These are phyloP conservation scores for Nidula microcarpa DNA, from an alignment of 768 basidiomycete genomes.

Conservation along the genomic window DNA sequence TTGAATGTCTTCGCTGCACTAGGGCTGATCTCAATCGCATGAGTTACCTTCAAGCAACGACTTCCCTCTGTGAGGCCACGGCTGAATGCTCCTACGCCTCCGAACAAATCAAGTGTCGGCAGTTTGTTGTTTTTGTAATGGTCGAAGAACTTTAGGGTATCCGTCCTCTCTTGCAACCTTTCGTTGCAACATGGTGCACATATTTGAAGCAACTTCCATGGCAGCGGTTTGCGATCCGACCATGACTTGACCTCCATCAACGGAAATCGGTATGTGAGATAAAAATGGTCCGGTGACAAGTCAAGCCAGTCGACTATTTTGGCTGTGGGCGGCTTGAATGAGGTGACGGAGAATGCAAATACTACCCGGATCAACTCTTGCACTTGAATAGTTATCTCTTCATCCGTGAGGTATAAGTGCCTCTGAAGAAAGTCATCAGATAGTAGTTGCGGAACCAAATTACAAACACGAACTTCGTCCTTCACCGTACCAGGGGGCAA, in stretches of 20 bases:
- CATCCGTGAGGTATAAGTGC: conserved; percentile 59
- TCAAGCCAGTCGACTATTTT: conserved; percentile 43
- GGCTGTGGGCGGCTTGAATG: conserved; percentile 19
- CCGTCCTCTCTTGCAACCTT: conserved; percentile 20
- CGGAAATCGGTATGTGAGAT: conserved; percentile 47
- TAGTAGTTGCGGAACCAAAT: neutral
- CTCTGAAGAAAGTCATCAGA: conserved; percentile 31
- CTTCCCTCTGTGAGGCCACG: conserved; percentile 52
- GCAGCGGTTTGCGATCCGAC: conserved; percentile 27
- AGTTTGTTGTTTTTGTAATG: conserved; percentile 20
- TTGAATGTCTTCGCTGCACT: conserved; percentile 65
- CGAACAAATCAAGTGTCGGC: conserved; percentile 42
- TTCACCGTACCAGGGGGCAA: conserved; percentile 36
- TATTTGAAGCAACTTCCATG: conserved; percentile 30
- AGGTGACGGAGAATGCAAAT: conserved; percentile 37
- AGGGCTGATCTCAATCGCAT: conserved; percentile 72
- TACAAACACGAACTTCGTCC: conserved; percentile 51
- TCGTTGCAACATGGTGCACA: conserved; percentile 43
- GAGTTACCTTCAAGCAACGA: conserved; percentile 51
- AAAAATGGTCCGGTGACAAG: conserved; percentile 57
- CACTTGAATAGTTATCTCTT: conserved; percentile 26
- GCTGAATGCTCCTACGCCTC: conserved; percentile 61
- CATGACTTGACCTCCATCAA: conserved; percentile 33
- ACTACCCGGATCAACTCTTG: conserved; percentile 44
- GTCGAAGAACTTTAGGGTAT: conserved; percentile 29